Conservation (phyloP, 257 asterid genomes). For the Nicotiana benthamiana region DNA sequence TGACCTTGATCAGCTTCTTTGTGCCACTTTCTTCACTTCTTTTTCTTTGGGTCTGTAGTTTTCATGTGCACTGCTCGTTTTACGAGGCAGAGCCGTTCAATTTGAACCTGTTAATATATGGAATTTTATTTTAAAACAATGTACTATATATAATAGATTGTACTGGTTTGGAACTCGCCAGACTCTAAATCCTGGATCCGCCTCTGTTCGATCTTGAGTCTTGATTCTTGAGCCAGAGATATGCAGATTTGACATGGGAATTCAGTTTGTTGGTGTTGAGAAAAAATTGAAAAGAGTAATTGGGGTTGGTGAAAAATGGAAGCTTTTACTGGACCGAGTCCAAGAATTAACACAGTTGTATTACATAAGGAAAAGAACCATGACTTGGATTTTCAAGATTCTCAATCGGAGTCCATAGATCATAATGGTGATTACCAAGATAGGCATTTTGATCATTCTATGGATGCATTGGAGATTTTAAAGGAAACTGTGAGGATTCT, state of each 20-base stretch:
- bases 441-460: constrained; percentile 41
- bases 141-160: background rate
- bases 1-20: background rate
- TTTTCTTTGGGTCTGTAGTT: background rate
- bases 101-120: background rate
- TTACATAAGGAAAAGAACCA: constrained; percentile 28
- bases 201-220: background rate
- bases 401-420: constrained; percentile 33
- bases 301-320: constrained; percentile 38
- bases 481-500: constrained; percentile 80
- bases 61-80: background rate
- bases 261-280: background rate
- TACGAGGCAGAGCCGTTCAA: background rate
- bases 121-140: background rate
- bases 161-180: background rate
- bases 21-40: background rate
- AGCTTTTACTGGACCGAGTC: constrained; percentile 38
- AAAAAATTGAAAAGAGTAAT: background rate
- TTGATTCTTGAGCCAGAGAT: background rate
- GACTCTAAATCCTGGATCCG: background rate
- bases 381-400: constrained; percentile 25
- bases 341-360: constrained; percentile 31
- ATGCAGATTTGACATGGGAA: background rate
- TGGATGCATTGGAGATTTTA: constrained; percentile 70
- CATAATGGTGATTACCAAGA: constrained; percentile 19